These are phyloP conservation scores for Nemania sp. DNA, from an alignment of 2,329 filamentous ascomycete genomes.

Conservation along the genomic window DNA sequence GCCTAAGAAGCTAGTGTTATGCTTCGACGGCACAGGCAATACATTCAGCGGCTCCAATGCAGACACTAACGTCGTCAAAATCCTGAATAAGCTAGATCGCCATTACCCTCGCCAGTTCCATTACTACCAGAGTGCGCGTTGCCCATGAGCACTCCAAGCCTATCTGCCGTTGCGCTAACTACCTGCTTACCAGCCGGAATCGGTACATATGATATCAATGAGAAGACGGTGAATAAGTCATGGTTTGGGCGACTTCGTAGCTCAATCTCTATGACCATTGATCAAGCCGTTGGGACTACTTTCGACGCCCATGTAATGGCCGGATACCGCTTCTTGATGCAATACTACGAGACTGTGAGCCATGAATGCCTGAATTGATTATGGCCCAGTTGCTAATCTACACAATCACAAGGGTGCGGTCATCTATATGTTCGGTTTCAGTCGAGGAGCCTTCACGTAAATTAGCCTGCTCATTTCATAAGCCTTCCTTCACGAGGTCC, in stretches of 20 bases:
- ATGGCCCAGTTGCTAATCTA: background rate
- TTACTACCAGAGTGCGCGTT: constrained; percentile 51
- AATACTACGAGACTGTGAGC: constrained; percentile 49
- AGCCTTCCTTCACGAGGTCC: background rate
- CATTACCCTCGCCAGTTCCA: constrained; percentile 49
- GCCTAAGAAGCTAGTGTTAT: constrained; percentile 47
- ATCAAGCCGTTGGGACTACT: constrained; percentile 49
- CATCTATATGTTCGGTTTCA: constrained; percentile 60
- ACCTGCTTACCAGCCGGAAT: constrained; percentile 46
- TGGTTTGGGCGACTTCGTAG: constrained; percentile 41
- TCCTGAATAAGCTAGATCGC: constrained; percentile 51
- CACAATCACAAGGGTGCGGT: constrained; percentile 44
- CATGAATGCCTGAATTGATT: background rate
- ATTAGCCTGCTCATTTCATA: background rate
- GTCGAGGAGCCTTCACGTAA: constrained; percentile 53
- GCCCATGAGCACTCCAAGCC: no score
- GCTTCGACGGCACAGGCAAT: constrained; percentile 55
- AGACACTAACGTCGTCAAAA: constrained; percentile 59
- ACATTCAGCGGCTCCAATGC: constrained; percentile 49
- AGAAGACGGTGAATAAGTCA: constrained; percentile 46
- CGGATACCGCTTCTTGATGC: constrained; percentile 59
- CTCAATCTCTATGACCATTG: constrained; percentile 45
- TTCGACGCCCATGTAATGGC: constrained; percentile 57
- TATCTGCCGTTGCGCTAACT: background rate
- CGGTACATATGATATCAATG: constrained; percentile 52